phyloP scores from a whole-genome alignment of 768 basidiomycete genomes.

The Boletellus ananiceps region DNA sequence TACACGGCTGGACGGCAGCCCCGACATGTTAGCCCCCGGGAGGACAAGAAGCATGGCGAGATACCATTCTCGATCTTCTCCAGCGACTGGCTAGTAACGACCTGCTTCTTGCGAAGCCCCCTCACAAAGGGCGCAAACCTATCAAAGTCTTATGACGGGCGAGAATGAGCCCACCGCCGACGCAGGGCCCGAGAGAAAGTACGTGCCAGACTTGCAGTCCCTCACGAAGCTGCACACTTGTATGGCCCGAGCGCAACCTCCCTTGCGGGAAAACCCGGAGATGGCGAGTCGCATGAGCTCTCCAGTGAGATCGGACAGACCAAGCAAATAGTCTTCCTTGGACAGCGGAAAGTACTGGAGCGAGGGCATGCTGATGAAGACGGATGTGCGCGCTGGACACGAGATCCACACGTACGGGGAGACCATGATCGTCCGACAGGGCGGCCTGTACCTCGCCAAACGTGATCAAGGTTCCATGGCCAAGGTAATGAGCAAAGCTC shows the following conservation, averaged over 20 bases:
- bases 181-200: not conserved
- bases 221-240: conserved; percentile 70
- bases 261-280: conserved; percentile 65
- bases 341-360: conserved; percentile 72
- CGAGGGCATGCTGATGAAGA: conserved; percentile 3
- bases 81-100: conserved; percentile 80
- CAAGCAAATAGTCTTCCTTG: conserved; percentile 83
- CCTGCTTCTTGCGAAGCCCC: conserved; percentile 83
- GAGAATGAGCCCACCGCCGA: not conserved
- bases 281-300: conserved; percentile 97
- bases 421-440: conserved; percentile 56
- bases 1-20: conserved; percentile 52
- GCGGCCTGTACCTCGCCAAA: conserved; percentile 62
- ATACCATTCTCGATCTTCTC: conserved; percentile 92
- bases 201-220: conserved; percentile 64
- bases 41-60: not conserved
- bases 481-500: conserved; percentile 83
- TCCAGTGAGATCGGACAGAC: conserved; percentile 90
- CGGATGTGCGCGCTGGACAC: conserved; percentile 2
- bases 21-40: conserved; percentile 1
- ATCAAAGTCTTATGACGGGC: conserved; percentile 61
- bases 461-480: conserved; percentile 61
- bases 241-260: conserved; percentile 57
- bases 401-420: conserved; percentile 48
- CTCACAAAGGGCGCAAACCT: conserved; percentile 62